These are phyloP conservation scores for Geum urbanum DNA, from an alignment of 306 rosid genomes.

Conservation along the genomic window DNA sequence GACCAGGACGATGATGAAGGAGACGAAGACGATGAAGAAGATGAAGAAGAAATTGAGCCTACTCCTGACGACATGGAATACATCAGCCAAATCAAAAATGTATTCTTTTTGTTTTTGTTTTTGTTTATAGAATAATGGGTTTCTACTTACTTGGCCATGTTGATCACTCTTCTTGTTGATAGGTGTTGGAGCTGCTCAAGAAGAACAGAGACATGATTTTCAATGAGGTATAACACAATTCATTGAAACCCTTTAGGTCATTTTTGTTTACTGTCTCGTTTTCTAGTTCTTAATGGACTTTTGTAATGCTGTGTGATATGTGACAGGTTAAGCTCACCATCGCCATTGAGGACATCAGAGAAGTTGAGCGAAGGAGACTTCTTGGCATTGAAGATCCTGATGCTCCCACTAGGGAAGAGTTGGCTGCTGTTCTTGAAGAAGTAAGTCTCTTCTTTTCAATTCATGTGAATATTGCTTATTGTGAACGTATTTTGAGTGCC, in stretches of 20 bases:
- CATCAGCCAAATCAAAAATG: conserved; percentile 62
- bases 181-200: conserved; percentile 82
- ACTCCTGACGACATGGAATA: conserved; percentile 58
- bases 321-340: conserved; percentile 75
- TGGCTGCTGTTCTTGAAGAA: conserved; percentile 71
- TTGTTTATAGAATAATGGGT: background rate
- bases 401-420: conserved; percentile 78
- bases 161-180: background rate
- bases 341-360: conserved; percentile 93
- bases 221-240: conserved; percentile 51
- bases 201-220: conserved; percentile 90
- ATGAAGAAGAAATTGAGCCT: conserved; percentile 20
- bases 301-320: background rate
- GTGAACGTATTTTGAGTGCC: background rate
- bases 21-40: background rate
- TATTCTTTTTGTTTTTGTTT: conserved; percentile 13
- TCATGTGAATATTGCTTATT: background rate
- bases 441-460: conserved; percentile 34
- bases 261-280: background rate
- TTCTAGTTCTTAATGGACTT: too few relatives aligned
- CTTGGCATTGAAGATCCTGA: conserved; percentile 90
- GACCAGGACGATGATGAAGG: conserved; percentile 4
- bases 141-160: background rate
- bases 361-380: conserved; percentile 74
- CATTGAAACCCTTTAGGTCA: background rate